Conservation (phyloP, 768 basidiomycete species). For the Phylloporus sp. region DNA sequence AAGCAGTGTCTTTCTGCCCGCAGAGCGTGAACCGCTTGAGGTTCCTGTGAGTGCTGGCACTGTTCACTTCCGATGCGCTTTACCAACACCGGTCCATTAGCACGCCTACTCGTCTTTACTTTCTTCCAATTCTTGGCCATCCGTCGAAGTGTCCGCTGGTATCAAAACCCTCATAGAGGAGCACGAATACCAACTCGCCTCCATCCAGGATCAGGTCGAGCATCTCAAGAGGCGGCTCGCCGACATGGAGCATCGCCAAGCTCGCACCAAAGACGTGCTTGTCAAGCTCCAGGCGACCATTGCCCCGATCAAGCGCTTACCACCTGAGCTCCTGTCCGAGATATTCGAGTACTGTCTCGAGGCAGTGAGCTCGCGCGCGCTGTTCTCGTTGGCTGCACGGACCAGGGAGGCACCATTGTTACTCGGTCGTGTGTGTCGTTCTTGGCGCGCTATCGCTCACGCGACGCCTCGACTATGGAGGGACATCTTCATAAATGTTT, state of each 20-base stretch:
- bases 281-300: conserved; percentile 13
- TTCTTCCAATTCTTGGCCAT: conserved; percentile 17
- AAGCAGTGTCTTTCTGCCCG: not conserved
- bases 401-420: conserved; percentile 21
- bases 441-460: conserved; percentile 23
- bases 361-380: not conserved
- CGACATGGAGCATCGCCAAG: conserved; percentile 10
- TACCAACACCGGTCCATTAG: conserved; percentile 2
- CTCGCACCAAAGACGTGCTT: conserved; percentile 4
- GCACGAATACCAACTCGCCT: conserved; percentile 14
- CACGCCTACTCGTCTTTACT: conserved; percentile 5
- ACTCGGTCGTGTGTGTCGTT: conserved; percentile 28
- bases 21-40: not conserved
- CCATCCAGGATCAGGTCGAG: conserved; percentile 8
- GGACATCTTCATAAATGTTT: conserved; percentile 17
- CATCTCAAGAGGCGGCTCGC: conserved; percentile 7
- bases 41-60: conserved; percentile 12
- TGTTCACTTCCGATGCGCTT: not conserved
- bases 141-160: not conserved
- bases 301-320: conserved; percentile 24
- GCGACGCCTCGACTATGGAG: conserved; percentile 29
- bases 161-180: conserved; percentile 15
- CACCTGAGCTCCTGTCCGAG: conserved; percentile 24
- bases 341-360: conserved; percentile 25
- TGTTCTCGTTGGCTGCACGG: not conserved